Evolutionary conservation across 352 stramenopile genomes (phyloP), one percentile per base, ranked within the genome.

Genomic region (Pythium guiyangense): DNA sequence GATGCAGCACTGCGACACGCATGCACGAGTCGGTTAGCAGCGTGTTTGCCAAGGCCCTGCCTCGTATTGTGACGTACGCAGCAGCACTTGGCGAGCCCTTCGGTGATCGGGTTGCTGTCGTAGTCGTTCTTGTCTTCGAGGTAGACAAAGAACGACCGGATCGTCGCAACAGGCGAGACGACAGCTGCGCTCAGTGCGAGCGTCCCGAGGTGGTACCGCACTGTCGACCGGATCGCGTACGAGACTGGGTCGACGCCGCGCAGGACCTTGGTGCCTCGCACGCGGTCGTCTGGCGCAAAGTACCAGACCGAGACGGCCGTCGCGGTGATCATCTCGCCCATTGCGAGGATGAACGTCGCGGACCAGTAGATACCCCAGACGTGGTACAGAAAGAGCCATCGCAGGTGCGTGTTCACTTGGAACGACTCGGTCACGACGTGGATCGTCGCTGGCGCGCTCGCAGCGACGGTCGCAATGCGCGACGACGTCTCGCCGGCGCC

Each of bases 291-390:
- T 0, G 73, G 67, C 14, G 80, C 70, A 49, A 93, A 93, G 64
- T 93, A 93, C 84, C 84, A 93, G 25, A 86, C 56, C 25, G 80
- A 84, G 12, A 90, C 72, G 1, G 81, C 75, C 1, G 76, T 90
- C 4, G 84, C 79, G 1, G 78, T 89, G 63, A 88, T 74, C 77
- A 91, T 91, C 44, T 93, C 84, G 27, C 67, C 71, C 46, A 89
- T 77, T 11, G 74, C 67, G 6, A 93, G 59, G 18, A 93, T 60
- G 48, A 88, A 88, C 31, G 68, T 79, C 31, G 76, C 69, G 29
- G 75, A 80, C 84, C 84, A 93, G 70, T 93, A 93, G 57, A 90
- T 86, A 11, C 84, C 84, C 77, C 77, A 91, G 1, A 72, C 57
- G 46, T 91, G 84, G 48, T 76, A 90, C 31, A 93, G 45, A 58